Base-by-base conservation (phyloP, 129 eudicot species). In the Oenanthe sinensis region DNA sequence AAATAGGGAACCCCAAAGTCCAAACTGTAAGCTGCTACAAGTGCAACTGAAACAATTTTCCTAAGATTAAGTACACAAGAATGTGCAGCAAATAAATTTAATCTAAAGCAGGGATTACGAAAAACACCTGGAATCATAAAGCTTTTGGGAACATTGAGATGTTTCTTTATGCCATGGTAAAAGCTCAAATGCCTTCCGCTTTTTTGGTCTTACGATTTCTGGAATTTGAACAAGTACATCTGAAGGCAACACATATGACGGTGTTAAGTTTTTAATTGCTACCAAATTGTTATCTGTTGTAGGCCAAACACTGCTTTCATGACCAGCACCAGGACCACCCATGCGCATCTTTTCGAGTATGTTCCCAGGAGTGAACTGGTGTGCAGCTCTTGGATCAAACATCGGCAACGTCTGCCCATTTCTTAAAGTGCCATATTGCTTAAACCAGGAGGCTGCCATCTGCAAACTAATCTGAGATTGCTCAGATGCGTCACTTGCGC, bases 101-200 rank as follows among this genome's bases (percentile, higher is more conserved):
- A 16, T 77, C 42, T 28, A 50, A 22, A 5, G 43, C 28, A 22
- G 24, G 39, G 48, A 30, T 19, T 37, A 55, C 44, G 47, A 50
- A 20, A 75, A 85, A 82, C 3, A 91, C 97, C 94, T 86, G 49
- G 65, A 74, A 79, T 81, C 67, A 62, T 75, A 86, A 84, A 83
- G 63, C 82, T 84, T 76, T 77, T 52, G 71, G 45, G 50, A 75
- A 71, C 79, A 86, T 70, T 78, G 80, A 60, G 85, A 70, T 77
- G 82, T 87, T 89, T 81, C 93, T 85, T 82, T 79, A 83, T 89
- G 79, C 91, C 91, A 88, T 43, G 93, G 88, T 70, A 82, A 46
- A 81, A 79, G 44, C 74, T 84, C 83, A 77, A 77, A 74, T 33
- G 82, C 77, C 80, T 89, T 91, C 37, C 93, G 90, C 85, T 91